phyloP scores from a whole-genome alignment of 139 green algal genomes.

The Picochlorum sp. region DNA sequence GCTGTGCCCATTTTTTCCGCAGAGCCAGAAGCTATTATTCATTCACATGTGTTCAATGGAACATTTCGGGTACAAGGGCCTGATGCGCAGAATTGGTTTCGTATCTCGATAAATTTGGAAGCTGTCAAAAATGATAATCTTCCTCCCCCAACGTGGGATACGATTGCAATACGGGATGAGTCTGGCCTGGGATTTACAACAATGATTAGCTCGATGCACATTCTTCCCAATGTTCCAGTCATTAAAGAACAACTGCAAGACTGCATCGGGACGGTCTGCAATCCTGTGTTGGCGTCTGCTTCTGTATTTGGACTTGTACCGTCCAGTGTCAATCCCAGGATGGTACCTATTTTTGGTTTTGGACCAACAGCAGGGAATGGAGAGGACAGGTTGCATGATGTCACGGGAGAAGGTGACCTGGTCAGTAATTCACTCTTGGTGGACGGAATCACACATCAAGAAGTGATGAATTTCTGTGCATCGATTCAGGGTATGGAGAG shows the following conservation, averaged over 20 bases:
- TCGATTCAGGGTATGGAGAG: background rate
- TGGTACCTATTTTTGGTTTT: background rate
- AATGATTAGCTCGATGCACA: background rate
- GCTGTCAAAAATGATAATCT: background rate
- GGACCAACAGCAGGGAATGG: background rate
- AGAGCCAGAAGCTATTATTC: background rate
- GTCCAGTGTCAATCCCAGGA: background rate
- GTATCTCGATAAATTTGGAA: background rate
- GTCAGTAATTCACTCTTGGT: background rate
- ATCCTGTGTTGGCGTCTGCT: background rate
- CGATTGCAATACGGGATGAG: background rate
- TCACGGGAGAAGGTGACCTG: background rate
- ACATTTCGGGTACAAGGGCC: constrained; percentile 1
- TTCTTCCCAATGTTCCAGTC: background rate
- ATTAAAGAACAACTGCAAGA: background rate
- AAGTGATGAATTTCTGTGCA: background rate
- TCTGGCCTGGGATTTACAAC: background rate
- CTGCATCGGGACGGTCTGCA: background rate
- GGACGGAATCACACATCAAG: background rate
- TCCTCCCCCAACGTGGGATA: background rate
- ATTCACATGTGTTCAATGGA: background rate
- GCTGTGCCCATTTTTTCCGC: background rate
- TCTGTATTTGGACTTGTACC: background rate
- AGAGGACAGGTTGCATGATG: background rate
- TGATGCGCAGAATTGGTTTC: background rate